These are phyloP conservation scores for Mycena alexandri DNA, from an alignment of 768 basidiomycete genomes.

Conservation along the genomic window DNA sequence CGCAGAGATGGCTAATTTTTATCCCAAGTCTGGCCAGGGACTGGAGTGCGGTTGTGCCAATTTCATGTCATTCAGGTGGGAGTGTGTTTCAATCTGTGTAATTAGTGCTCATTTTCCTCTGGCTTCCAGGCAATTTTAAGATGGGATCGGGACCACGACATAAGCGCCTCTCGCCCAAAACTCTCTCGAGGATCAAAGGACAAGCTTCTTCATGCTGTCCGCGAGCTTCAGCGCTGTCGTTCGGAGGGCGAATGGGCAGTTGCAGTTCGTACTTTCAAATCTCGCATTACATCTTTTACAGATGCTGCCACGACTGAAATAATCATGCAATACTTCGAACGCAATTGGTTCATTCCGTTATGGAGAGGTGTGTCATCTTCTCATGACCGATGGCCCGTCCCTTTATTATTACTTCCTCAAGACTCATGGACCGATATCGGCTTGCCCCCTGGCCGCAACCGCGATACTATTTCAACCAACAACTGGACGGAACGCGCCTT, in stretches of 20 bases:
- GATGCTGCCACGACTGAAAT: not conserved
- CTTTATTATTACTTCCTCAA: not conserved
- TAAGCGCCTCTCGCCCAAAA: slow-evolving; percentile 6
- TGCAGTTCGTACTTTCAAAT: not conserved
- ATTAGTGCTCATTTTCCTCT: not conserved
- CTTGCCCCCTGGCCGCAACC: slow-evolving; percentile 25
- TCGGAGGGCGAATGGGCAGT: slow-evolving; percentile 1
- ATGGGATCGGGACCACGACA: slow-evolving; percentile 27
- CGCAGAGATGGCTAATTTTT: not conserved
- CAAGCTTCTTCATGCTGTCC: slow-evolving; percentile 21
- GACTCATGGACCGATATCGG: slow-evolving; percentile 35
- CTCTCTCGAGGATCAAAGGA: slow-evolving; percentile 2
- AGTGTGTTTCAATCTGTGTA: not conserved
- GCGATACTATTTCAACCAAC: slow-evolving; percentile 33
- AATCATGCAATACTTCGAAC: slow-evolving; percentile 30
- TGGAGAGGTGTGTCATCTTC: slow-evolving; percentile 24
- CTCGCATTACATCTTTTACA: slow-evolving; percentile 3
- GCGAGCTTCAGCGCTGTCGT: slow-evolving; percentile 21
- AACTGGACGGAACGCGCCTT: slow-evolving; percentile 37
- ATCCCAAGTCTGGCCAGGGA: slow-evolving; percentile 12
- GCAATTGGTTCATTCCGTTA: slow-evolving; percentile 29
- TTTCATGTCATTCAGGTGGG: slow-evolving; percentile 37
- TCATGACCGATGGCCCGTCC: not conserved
- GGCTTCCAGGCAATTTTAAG: slow-evolving; percentile 18
- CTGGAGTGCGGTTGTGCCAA: slow-evolving; percentile 30